These are phyloP conservation scores for Neurospora discreta DNA, from an alignment of 495 filamentous ascomycete species.

Conservation along the genomic window DNA sequence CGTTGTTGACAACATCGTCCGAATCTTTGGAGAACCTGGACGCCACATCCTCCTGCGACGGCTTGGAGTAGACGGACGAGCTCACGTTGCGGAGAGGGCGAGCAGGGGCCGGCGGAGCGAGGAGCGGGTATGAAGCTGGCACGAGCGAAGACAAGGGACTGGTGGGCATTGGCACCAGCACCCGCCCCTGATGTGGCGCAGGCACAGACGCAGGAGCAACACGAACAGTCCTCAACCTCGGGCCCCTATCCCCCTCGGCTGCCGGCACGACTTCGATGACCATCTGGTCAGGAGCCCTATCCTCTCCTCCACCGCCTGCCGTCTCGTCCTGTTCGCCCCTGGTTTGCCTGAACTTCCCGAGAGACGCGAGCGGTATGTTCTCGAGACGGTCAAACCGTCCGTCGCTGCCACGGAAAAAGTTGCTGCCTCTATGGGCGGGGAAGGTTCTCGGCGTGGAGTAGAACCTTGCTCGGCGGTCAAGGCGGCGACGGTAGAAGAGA, in stretches of 20 bases:
- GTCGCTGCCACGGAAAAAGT: neutral
- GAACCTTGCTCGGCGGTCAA: neutral
- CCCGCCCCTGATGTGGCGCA: neutral
- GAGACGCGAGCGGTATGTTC: neutral
- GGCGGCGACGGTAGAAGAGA: neutral
- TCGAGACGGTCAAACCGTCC: neutral
- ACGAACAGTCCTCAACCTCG: neutral
- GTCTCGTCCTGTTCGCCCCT: neutral
- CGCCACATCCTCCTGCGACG: neutral
- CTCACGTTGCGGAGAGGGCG: neutral
- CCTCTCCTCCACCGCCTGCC: neutral
- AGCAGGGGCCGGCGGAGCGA: neutral
- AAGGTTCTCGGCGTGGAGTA: neutral
- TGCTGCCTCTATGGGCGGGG: neutral
- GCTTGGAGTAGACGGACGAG: neutral
- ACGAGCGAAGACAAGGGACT: neutral
- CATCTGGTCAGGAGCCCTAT: neutral
- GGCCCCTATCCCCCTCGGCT: neutral
- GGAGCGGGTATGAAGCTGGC: neutral
- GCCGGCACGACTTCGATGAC: neutral
- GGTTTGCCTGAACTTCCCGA: neutral
- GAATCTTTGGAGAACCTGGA: neutral
- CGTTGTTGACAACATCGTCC: neutral
- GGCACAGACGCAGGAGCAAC: neutral
- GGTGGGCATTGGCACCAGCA: neutral